Conservation (phyloP, 768 basidiomycete species). For the Mycena galopus region DNA sequence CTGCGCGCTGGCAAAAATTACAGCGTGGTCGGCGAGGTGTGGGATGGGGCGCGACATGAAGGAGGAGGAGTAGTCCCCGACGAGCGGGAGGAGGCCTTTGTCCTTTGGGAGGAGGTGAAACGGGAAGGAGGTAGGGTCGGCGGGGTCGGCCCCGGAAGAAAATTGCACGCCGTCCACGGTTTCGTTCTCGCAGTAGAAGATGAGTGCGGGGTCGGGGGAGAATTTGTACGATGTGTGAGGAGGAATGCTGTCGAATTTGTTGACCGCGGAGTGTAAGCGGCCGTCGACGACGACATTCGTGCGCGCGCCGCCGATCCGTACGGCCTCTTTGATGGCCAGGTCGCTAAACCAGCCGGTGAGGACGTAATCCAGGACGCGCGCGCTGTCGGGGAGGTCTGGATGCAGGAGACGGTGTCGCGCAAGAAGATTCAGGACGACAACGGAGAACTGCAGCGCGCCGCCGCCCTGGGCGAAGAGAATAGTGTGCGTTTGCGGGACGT, state of each 20-base stretch:
- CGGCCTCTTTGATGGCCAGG: conserved; percentile 71
- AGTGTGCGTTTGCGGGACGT: conserved; percentile 85
- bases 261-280: conserved; percentile 69
- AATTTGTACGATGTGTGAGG: conserved; percentile 79
- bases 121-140: conserved; percentile 75
- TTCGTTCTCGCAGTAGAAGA: conserved; percentile 99
- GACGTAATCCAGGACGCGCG: conserved; percentile 86
- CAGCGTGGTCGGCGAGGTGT: conserved; percentile 87
- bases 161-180: conserved; percentile 97
- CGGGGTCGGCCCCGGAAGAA: conserved; percentile 56
- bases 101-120: conserved; percentile 75
- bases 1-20: conserved; percentile 97
- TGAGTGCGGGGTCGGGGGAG: conserved; percentile 84
- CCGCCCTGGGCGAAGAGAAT: conserved; percentile 97
- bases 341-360: conserved; percentile 95
- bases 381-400: conserved; percentile 66
- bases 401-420: conserved; percentile 83
- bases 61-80: conserved; percentile 95
- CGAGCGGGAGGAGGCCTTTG: conserved; percentile 74
- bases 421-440: conserved; percentile 91
- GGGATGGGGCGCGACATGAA: conserved; percentile 97
- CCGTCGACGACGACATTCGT: conserved; percentile 83
- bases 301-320: conserved; percentile 68
- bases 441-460: conserved; percentile 92
- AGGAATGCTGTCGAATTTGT: conserved; percentile 85